Evolutionary conservation across 768 basidiomycete genomes (phyloP).

Genomic region (Pisolithus albus): DNA sequence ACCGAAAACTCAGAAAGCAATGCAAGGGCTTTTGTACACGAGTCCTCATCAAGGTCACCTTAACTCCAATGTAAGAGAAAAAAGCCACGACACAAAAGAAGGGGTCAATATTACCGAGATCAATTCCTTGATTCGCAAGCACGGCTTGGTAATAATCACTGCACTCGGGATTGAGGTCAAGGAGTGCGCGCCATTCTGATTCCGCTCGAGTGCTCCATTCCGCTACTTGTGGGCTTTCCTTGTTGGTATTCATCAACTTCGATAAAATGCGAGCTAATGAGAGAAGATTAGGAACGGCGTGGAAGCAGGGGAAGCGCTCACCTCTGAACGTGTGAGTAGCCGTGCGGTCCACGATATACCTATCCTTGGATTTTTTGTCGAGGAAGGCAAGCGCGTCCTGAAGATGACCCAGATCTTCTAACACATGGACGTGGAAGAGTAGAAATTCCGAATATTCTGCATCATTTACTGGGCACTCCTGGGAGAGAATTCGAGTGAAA

Average conservation of each 20-base stretch:
- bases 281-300: conserved; percentile 4
- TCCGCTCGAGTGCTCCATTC: conserved; percentile 62
- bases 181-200: conserved; percentile 70
- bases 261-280: conserved; percentile 68
- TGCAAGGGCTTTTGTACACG: conserved; percentile 45
- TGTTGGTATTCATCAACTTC: conserved; percentile 34
- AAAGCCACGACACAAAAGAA: not conserved
- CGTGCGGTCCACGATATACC: conserved; percentile 64
- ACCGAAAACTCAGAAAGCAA: conserved; percentile 54
- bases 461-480: conserved; percentile 77
- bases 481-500: conserved; percentile 7
- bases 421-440: conserved; percentile 65
- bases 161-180: conserved; percentile 82
- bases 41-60: conserved; percentile 43
- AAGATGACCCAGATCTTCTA: conserved; percentile 67
- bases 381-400: conserved; percentile 55
- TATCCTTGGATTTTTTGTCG: conserved; percentile 56
- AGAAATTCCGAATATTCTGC: conserved; percentile 78
- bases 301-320: conserved; percentile 15
- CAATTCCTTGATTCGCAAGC: conserved; percentile 56
- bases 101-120: conserved; percentile 45
- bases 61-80: conserved; percentile 8
- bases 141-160: conserved; percentile 75
- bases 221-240: conserved; percentile 8
- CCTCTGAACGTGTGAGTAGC: conserved; percentile 65